Base-by-base conservation (phyloP, 208 protist genomes). In the Porcisia hertigi region DNA sequence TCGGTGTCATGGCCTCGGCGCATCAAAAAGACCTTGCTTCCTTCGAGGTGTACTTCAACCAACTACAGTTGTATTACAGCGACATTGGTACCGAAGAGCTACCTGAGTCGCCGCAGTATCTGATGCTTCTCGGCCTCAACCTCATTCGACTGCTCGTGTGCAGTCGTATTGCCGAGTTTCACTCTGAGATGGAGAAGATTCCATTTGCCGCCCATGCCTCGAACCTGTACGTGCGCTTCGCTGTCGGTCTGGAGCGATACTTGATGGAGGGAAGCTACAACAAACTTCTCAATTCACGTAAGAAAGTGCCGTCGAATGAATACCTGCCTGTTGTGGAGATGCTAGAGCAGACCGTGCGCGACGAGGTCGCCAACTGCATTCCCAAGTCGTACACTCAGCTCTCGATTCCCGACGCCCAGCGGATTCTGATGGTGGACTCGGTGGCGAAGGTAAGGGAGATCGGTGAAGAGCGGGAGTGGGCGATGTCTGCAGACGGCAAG, bases 231-330 rank as follows among this genome's bases (percentile, higher is more conserved):
- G 91, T 97, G 58, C 91, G 93, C 58, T 96, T 95, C 55, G 91
- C 94, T 7, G 89, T 98, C 45, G 85, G 88, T 67, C 85, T 98
- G 47, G 95, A 98, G 83, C 90, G 94, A 3, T 98, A 90, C 72
- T 67, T 97, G 58, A 98, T 98, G 96, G 94, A 98, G 77, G 95
- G 95, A 3, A 97, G 92, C 75, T 98, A 98, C 86, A 93, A 97
- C 82, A 98, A 98, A 73, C 83, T 98, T 23, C 90, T 97, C 62
- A 93, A 86, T 57, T 89, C 92, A 2, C 87, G 92, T 52, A 85
- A 88, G 59, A 90, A 97, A 69, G 96, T 91, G 45, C 96, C 96
- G 43, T 94, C 88, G 43, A 96, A 91, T 53, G 93, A 98, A 81
- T 98, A 97, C 81, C 71, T 96, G 39, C 87, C 93, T 39, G 83